phyloP scores from a whole-genome alignment of 345 rosid species.

The Gossypium sturtianum region DNA sequence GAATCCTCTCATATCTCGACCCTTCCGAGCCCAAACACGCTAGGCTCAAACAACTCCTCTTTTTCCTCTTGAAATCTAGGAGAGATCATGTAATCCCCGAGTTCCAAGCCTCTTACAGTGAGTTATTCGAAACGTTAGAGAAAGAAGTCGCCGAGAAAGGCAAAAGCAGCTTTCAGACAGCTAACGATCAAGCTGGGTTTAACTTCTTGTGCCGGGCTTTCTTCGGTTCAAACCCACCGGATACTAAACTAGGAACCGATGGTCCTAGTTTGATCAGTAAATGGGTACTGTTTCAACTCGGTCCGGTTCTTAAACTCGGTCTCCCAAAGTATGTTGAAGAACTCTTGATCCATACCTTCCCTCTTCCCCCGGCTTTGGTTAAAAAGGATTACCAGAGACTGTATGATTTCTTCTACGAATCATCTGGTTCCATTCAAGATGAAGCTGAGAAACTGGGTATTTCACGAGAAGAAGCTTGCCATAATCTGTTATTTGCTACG shows the following conservation, averaged over 20 bases:
- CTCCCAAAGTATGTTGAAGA: conserved; percentile 64
- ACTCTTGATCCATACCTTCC: conserved; percentile 44
- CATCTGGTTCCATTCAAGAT: conserved; percentile 49
- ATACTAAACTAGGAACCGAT: conserved; percentile 52
- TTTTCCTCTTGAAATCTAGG: conserved; percentile 50
- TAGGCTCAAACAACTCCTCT: conserved; percentile 62
- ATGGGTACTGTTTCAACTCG: conserved; percentile 67
- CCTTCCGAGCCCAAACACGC: conserved; percentile 76
- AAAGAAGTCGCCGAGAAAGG: conserved; percentile 50
- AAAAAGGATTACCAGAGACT: conserved; percentile 66
- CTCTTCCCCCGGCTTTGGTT: conserved; percentile 54
- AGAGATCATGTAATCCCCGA: conserved; percentile 75
- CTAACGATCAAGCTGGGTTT: conserved; percentile 63
- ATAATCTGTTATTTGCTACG: conserved; percentile 74
- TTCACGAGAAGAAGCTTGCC: conserved; percentile 82
- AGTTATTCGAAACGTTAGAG: conserved; percentile 54
- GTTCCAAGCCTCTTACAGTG: conserved; percentile 45
- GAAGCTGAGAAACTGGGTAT: conserved; percentile 68
- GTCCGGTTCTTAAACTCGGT: conserved; percentile 53
- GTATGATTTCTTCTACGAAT: conserved; percentile 64
- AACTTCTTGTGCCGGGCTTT: conserved; percentile 55
- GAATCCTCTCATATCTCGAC: conserved; percentile 75
- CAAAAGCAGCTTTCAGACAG: conserved; percentile 40
- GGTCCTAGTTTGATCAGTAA: conserved; percentile 56
- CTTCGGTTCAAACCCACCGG: conserved; percentile 53